Evolutionary conservation across 768 basidiomycete species (phyloP).

Genomic region (Mycena amicta): DNA sequence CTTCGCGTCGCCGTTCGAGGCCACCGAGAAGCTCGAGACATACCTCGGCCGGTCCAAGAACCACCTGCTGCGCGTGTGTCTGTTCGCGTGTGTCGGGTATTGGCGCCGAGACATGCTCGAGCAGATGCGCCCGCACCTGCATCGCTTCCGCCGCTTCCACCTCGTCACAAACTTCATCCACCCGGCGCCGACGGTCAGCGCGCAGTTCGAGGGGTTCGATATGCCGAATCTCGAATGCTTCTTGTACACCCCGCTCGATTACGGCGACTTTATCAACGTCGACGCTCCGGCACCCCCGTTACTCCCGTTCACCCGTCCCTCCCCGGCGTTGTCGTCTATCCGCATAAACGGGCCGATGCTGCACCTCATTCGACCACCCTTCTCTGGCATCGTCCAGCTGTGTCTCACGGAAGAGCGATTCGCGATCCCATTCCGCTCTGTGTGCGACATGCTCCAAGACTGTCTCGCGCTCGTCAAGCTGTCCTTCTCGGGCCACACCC

Average conservation of each 20-base stretch:
- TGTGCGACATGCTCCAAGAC: constrained; percentile 12
- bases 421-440: constrained; percentile 15
- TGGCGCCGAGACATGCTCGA: constrained; percentile 10
- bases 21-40: constrained; percentile 13
- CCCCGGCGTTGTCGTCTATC: constrained; percentile 7
- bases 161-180: constrained; percentile 16
- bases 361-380: constrained; percentile 14
- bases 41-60: constrained; percentile 16
- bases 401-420: constrained; percentile 20
- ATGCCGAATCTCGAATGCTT: constrained; percentile 18
- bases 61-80: constrained; percentile 12
- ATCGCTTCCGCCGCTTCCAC: constrained; percentile 16
- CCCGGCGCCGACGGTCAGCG: constrained; percentile 4
- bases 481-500: constrained; percentile 14
- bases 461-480: constrained; percentile 14
- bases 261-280: not conserved
- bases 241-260: constrained; percentile 19
- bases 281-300: constrained; percentile 1
- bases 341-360: constrained; percentile 18
- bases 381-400: constrained; percentile 13
- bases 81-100: constrained; percentile 14
- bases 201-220: constrained; percentile 15
- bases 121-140: constrained; percentile 11
- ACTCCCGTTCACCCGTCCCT: constrained; percentile 9
- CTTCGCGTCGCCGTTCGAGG: constrained; percentile 9